Evolutionary conservation across 2,329 filamentous ascomycete species (phyloP), one percentile per base, ranked within the genome.

Genomic region (Penicillium sp.): DNA sequence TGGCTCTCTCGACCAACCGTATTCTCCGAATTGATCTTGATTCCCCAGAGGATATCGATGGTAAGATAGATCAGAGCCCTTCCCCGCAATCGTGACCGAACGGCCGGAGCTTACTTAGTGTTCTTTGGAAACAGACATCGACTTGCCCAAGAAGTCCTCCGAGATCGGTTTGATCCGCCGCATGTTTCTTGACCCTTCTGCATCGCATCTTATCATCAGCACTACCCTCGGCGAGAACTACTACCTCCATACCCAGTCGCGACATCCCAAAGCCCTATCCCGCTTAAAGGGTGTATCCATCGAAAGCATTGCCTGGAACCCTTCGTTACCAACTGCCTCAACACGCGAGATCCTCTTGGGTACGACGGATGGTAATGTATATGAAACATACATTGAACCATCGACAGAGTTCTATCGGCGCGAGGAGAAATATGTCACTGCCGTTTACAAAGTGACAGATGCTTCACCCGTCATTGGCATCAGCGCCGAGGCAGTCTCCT

Each of bases 131-230:
- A 52, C 67, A 96, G 93, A 99, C 76, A 96, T 99, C 73, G 95
- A 99, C 74, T 86, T 99, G 8, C 95, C 95, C 37, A 96, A 96
- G 79, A 95, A 93, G 69, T 86, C 91, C 16, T 89, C 91, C 37
- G 93, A 99, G 74, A 85, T 95, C 58, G 95, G 95, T 64, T 85
- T 96, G 52, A 98, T 99, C 70, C 88, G 90, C 66, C 91, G 90
- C 79, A 91, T 99, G 85, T 99, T 99, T 78, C 89, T 99, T 70
- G 95, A 99, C 71, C 93, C 95, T 27, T 96, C 93, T 11, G 95
- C 95, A 27, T 97, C 92, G 6, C 95, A 99, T 77, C 82, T 99
- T 27, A 85, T 99, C 63, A 87, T 99, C 65, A 92, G 90, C 72
- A 99, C 95, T 3, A 89, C 91, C 5, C 85, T 92, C 41, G 92